These are phyloP conservation scores for Saturnispora saitoi DNA, from an alignment of 805 yeast genomes.

Conservation along the genomic window DNA sequence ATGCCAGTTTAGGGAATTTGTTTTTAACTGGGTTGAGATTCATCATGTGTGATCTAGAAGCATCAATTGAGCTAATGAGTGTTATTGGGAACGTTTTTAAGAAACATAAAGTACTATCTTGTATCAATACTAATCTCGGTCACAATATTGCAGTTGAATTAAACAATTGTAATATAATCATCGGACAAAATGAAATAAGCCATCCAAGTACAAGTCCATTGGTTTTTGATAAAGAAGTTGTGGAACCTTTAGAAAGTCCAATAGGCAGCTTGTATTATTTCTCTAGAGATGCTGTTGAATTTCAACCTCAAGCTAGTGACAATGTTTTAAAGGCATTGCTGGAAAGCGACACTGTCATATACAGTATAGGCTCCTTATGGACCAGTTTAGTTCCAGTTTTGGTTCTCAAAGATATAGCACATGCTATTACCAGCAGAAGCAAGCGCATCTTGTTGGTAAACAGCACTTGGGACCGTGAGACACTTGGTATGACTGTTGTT, in stretches of 20 bases:
- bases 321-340: slow-evolving; percentile 46
- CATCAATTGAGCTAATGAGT: slow-evolving; percentile 60
- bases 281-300: slow-evolving; percentile 82
- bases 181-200: slow-evolving; percentile 90
- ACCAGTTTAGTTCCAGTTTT: slow-evolving; percentile 80
- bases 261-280: slow-evolving; percentile 68
- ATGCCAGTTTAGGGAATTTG: slow-evolving; percentile 80
- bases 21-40: slow-evolving; percentile 74
- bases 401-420: slow-evolving; percentile 64
- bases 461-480: slow-evolving; percentile 74
- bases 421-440: slow-evolving; percentile 36
- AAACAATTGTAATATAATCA: slow-evolving; percentile 59
- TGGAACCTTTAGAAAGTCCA: slow-evolving; percentile 63
- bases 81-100: slow-evolving; percentile 54
- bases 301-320: slow-evolving; percentile 63
- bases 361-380: slow-evolving; percentile 82
- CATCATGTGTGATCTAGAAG: slow-evolving; percentile 76
- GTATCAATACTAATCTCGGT: slow-evolving; percentile 75
- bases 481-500: slow-evolving; percentile 53
- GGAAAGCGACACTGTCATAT: slow-evolving; percentile 48
- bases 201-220: slow-evolving; percentile 72
- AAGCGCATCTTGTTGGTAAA: slow-evolving; percentile 60
- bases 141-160: slow-evolving; percentile 78
- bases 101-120: slow-evolving; percentile 57
- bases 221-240: slow-evolving; percentile 53